Evolutionary conservation across 495 filamentous ascomycete genomes (phyloP), one percentile per base, ranked within the genome.

Genomic region (Podospora pseudocomata): DNA sequence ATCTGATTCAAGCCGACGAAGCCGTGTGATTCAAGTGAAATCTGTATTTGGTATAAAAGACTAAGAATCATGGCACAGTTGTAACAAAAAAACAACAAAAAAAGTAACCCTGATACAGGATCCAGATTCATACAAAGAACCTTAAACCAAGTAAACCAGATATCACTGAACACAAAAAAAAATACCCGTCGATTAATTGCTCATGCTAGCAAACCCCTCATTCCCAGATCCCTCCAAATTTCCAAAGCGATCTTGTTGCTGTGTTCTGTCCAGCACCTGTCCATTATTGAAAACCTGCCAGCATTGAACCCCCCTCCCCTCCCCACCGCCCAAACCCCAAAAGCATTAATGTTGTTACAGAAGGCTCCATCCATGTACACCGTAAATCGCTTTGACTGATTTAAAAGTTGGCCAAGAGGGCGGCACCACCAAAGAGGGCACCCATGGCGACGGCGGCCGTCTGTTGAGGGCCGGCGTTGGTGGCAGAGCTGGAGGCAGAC

Each of bases 361-460:
- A 49, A 49, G 39, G 39, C 39, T 49, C 39, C 39, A 49, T 49
- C 39, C 39, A 49, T 49, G 39, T 49, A 49, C 39, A 49, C 39
- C 39, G 39, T 49, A 11, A 16, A 18, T 49, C 39, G 13, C 7
- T 49, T 49, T 49, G 13, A 68, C 7, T 2, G 23, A 5, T 61
- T 74, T 69, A 79, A 28, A 79, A 18, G 63, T 75, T 71, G 18
- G 65, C 77, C 56, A 76, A 19, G 16, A 78, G 66, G 7, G 73
- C 78, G 16, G 71, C 76, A 66, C 73, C 78, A 18, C 79, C 80
- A 15, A 80, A 71, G 13, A 82, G 67, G 39, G 74, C 78, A 30
- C 76, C 80, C 13, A 79, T 44, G 13, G 72, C 80, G 9, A 81
- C 58, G 28, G 75, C 79, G 34, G 69, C 80, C 7, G 77, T 81